Percentiles rank a stretch among this genome's conserved stretches.
Conservation (phyloP, 768 basidiomycete genomes). For the Chlorophyllum brunneum region DNA sequence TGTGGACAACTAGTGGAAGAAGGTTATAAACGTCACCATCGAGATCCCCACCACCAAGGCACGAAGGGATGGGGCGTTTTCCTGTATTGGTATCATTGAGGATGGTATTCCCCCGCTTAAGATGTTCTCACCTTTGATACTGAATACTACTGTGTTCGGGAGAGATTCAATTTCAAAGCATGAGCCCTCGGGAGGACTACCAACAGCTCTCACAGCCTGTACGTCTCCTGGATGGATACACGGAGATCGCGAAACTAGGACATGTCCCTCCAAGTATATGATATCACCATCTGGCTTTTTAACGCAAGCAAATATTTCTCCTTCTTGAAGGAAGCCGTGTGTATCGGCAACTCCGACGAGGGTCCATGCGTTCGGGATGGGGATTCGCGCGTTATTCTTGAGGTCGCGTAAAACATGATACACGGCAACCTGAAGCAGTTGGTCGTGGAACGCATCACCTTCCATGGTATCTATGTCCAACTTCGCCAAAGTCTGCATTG, state of each 20-base stretch:
- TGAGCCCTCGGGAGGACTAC: slow-evolving; percentile 46
- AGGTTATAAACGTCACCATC: slow-evolving; percentile 61
- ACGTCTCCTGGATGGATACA: slow-evolving; percentile 67
- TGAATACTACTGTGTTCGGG: slow-evolving; percentile 61
- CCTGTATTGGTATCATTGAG: slow-evolving; percentile 30
- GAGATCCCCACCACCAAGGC: slow-evolving; percentile 63
- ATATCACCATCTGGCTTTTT: slow-evolving; percentile 33
- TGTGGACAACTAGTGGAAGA: slow-evolving; percentile 35
- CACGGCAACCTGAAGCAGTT: slow-evolving; percentile 47
- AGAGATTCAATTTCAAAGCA: slow-evolving; percentile 47
- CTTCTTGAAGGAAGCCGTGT: slow-evolving; percentile 44
- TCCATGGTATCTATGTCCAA: slow-evolving; percentile 33
- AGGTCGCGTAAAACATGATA: slow-evolving; percentile 60
- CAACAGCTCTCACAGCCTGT: slow-evolving; percentile 53
- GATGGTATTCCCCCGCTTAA: not conserved
- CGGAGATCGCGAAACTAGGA: slow-evolving; percentile 59
- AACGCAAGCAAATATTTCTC: slow-evolving; percentile 60
- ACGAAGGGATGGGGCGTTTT: slow-evolving; percentile 53
- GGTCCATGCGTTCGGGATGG: slow-evolving; percentile 56
- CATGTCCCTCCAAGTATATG: slow-evolving; percentile 47
- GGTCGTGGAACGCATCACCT: slow-evolving; percentile 42
- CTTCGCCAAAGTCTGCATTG: slow-evolving; percentile 44
- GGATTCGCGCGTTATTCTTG: slow-evolving; percentile 63
- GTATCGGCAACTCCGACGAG: slow-evolving; percentile 70
- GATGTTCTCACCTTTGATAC: slow-evolving; percentile 41